Evolutionary conservation across 495 filamentous ascomycete genomes (phyloP).

Genomic region (Penicillium arizonense): DNA sequence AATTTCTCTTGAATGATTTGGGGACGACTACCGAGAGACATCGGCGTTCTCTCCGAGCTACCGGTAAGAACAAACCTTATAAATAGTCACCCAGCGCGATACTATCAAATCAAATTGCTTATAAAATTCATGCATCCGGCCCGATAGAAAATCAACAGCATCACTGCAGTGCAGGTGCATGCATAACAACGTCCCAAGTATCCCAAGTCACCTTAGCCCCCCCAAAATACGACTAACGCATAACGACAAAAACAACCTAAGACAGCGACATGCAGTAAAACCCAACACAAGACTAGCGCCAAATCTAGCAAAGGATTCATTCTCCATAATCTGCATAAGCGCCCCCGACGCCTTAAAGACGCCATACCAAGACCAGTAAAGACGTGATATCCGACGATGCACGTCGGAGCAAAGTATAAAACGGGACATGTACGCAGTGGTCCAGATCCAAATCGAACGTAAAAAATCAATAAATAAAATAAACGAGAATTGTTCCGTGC

Average conservation of each 20-base stretch:
- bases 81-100: not conserved
- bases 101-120: not conserved
- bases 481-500: not conserved
- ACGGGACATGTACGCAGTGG: not conserved
- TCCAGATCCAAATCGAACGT: not conserved
- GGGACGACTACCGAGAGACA: not conserved
- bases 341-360: not conserved
- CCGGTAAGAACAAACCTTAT: not conserved
- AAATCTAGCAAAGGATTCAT: not conserved
- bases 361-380: not conserved
- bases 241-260: not conserved
- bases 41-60: not conserved
- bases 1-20: not conserved
- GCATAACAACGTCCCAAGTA: constrained; percentile 1
- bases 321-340: constrained; percentile 4
- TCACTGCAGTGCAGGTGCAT: not conserved
- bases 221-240: not conserved
- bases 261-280: constrained; percentile 5
- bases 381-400: constrained; percentile 3
- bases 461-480: not conserved
- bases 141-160: too few relatives aligned
- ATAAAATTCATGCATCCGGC: not conserved
- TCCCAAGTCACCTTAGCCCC: not conserved
- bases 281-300: not conserved
- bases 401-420: constrained; percentile 1